A percentile compares a stretch with the other conserved stretches of the same genome.
phyloP scores from a whole-genome alignment of 2,329 filamentous ascomycete species.

The Arthrinium phaeospermum region DNA sequence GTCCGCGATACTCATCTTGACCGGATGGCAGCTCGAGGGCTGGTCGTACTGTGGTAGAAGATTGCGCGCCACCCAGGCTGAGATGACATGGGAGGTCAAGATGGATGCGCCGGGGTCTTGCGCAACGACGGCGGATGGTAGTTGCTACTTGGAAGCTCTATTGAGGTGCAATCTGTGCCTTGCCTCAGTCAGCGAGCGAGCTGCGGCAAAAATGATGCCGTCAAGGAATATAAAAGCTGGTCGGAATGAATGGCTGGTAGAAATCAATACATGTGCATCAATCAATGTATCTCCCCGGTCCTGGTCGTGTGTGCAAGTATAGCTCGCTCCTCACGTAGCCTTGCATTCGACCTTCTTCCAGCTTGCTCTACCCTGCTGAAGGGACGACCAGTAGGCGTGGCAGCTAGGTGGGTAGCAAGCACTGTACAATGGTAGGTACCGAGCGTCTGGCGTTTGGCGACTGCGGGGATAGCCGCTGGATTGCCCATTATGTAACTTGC shows the following conservation, averaged over 20 bases:
- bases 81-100: slow-evolving; percentile 1
- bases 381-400: no score
- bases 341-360: not conserved
- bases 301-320: not conserved
- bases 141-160: not conserved
- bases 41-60: not conserved
- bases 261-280: not conserved
- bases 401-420: not conserved
- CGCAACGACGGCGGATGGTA: not conserved
- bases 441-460: slow-evolving; percentile 6
- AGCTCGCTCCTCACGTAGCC: slow-evolving; percentile 9
- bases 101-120: not conserved
- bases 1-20: slow-evolving; percentile 25
- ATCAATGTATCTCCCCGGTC: not conserved
- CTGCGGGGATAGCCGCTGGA: not conserved
- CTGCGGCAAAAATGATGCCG: not conserved
- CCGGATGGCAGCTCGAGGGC: not conserved
- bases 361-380: not conserved
- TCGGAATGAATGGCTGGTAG: slow-evolving; percentile 6
- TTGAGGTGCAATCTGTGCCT: not conserved
- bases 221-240: not conserved
- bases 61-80: slow-evolving; percentile 3
- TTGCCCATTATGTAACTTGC: not conserved
- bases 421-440: slow-evolving; percentile 11
- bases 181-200: slow-evolving; percentile 6